phyloP scores from a whole-genome alignment of 2,329 filamentous ascomycete species.

The Gnomoniopsis sp. region DNA sequence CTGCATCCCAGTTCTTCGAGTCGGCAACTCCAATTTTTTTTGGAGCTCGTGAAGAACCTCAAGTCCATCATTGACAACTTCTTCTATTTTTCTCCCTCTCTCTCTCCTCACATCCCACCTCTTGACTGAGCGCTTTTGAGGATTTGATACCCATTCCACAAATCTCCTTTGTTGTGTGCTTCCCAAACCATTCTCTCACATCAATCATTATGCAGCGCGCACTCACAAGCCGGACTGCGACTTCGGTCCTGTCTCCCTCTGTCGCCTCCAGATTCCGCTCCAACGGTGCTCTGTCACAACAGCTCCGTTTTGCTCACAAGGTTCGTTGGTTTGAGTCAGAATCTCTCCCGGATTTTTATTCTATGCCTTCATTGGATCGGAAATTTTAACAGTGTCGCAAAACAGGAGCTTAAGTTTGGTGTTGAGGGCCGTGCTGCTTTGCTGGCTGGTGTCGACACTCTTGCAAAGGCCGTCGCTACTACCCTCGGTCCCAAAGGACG shows the following conservation, averaged over 20 bases:
- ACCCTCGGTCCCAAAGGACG: slow-evolving; percentile 97
- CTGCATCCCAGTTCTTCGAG: slow-evolving; percentile 13
- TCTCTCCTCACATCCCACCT: slow-evolving; percentile 2
- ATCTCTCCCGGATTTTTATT: background rate
- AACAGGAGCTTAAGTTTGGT: slow-evolving; percentile 94
- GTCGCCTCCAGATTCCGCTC: slow-evolving; percentile 61
- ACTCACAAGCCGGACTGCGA: slow-evolving; percentile 75
- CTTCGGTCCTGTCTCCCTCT: slow-evolving; percentile 73
- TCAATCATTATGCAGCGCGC: slow-evolving; percentile 95
- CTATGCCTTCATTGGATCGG: background rate
- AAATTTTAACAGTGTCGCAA: slow-evolving; percentile 26
- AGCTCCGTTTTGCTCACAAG: slow-evolving; percentile 97
- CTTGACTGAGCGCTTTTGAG: slow-evolving; percentile 5
- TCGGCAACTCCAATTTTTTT: slow-evolving; percentile 20
- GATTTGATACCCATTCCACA: slow-evolving; percentile 24
- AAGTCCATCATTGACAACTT: background rate
- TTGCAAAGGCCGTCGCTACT: slow-evolving; percentile 92
- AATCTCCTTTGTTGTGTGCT: slow-evolving; percentile 22
- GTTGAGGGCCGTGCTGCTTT: slow-evolving; percentile 89
- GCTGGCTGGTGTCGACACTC: slow-evolving; percentile 90
- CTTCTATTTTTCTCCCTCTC: background rate
- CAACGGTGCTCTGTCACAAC: slow-evolving; percentile 68
- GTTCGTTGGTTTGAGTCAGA: slow-evolving; percentile 44
- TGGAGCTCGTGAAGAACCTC: slow-evolving; percentile 6
- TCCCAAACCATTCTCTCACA: slow-evolving; percentile 28